Conservation (phyloP, 495 filamentous ascomycete genomes). For the Margaritispora aquatica region DNA sequence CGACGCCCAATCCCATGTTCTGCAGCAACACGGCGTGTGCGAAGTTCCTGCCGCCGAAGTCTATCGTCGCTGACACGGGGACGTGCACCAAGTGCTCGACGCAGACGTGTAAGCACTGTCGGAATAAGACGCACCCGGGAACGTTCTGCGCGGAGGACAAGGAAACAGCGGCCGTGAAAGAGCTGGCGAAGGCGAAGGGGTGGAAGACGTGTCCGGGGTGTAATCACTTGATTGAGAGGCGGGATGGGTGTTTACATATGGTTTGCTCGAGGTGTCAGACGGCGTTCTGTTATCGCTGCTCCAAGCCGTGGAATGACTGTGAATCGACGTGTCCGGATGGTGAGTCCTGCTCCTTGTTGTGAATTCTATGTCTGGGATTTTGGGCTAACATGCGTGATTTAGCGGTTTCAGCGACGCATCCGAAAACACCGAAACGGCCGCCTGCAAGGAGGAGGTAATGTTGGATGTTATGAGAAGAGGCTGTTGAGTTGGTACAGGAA, state of each 20-base stretch:
- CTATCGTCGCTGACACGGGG: neutral
- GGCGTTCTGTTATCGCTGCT: too few species aligned
- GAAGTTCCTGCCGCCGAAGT: neutral
- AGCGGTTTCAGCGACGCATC: too few species aligned
- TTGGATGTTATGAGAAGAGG: too few species aligned
- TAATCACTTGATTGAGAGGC: conserved; percentile 5
- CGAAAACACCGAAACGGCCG: too few species aligned
- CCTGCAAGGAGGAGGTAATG: too few species aligned
- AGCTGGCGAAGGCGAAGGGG: conserved; percentile 1
- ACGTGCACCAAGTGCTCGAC: neutral
- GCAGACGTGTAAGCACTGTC: neutral
- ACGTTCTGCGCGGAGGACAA: neutral
- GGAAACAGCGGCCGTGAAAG: conserved; percentile 1
- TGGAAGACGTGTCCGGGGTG: conserved; percentile 3
- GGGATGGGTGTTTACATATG: conserved; percentile 1
- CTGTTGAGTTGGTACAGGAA: too few species aligned
- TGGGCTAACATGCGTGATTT: too few species aligned
- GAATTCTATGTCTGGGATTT: too few species aligned
- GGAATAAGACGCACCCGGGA: neutral
- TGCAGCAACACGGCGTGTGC: neutral
- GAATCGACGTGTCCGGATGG: too few species aligned
- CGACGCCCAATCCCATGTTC: neutral
- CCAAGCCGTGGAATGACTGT: too few species aligned
- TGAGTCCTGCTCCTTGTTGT: too few species aligned
- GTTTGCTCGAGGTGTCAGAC: too few species aligned